A percentile compares a stretch with the other conserved stretches of the same genome.
Conservation (phyloP, 192 early-diverging fungal genomes). For the Backusella macrospora region DNA sequence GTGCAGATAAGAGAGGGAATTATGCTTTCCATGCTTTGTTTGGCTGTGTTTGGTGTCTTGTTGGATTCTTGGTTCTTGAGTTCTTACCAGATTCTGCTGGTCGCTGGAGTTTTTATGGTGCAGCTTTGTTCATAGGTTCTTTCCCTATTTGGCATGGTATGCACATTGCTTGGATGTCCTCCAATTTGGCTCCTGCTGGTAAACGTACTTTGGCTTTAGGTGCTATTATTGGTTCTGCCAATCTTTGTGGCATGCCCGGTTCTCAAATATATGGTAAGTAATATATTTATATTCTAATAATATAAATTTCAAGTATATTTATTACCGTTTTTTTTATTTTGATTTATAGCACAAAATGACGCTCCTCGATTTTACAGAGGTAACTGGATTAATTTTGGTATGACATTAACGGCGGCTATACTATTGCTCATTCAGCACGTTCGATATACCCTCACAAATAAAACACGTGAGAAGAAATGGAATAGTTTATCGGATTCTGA, state of each 20-base stretch:
- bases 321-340: not conserved
- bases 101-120: constrained; percentile 33
- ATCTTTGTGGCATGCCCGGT: constrained; percentile 28
- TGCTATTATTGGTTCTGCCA: constrained; percentile 31
- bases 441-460: constrained; percentile 50
- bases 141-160: constrained; percentile 33
- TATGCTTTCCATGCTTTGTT: constrained; percentile 24
- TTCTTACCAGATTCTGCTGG: constrained; percentile 35
- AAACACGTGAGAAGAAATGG: constrained; percentile 51
- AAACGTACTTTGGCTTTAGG: constrained; percentile 32
- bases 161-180: constrained; percentile 38
- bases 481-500: constrained; percentile 50
- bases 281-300: not conserved
- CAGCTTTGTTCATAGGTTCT: constrained; percentile 22
- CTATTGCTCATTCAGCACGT: constrained; percentile 46
- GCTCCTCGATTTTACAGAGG: constrained; percentile 25
- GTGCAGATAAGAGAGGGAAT: constrained; percentile 27
- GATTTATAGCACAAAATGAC: constrained; percentile 19
- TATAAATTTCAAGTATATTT: not conserved
- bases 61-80: constrained; percentile 34
- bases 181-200: constrained; percentile 28
- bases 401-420: not conserved
- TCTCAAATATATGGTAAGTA: constrained; percentile 32
- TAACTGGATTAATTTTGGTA: constrained; percentile 27
- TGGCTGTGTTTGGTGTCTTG: constrained; percentile 23